Conservation (phyloP, 768 basidiomycete genomes). For the Phylloporus arenicola region DNA sequence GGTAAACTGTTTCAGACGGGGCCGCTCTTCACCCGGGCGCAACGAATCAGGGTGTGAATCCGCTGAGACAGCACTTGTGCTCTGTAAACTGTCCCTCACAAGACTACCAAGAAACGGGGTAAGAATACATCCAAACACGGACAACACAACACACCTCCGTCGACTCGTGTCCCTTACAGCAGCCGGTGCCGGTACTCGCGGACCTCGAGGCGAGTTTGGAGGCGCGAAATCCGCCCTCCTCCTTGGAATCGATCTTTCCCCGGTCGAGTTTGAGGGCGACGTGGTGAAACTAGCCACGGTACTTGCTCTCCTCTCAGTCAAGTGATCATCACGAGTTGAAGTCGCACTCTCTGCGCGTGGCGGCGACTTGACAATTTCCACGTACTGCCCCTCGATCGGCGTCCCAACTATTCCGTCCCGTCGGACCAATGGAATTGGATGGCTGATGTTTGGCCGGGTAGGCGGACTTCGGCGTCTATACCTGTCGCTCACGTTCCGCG, state of each 20-base stretch:
- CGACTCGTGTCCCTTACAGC: slow-evolving; percentile 20
- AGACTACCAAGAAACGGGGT: slow-evolving; percentile 28
- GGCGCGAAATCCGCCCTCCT: slow-evolving; percentile 65
- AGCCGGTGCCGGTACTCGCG: slow-evolving; percentile 19
- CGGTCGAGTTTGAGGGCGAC: slow-evolving; percentile 64
- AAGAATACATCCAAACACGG: slow-evolving; percentile 17
- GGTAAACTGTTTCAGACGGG: slow-evolving; percentile 69
- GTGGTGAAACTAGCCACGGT: slow-evolving; percentile 44
- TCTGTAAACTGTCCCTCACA: slow-evolving; percentile 50
- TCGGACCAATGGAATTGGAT: slow-evolving; percentile 43
- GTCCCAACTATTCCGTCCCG: slow-evolving; percentile 15
- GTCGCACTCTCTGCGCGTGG: slow-evolving; percentile 21
- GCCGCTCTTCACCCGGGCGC: slow-evolving; percentile 35
- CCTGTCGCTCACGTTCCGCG: slow-evolving; percentile 64
- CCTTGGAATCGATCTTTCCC: slow-evolving; percentile 58
- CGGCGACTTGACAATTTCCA: slow-evolving; percentile 24
- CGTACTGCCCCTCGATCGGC: slow-evolving; percentile 31
- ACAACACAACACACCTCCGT: slow-evolving; percentile 16
- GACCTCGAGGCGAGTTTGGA: slow-evolving; percentile 43
- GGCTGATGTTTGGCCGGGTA: slow-evolving; percentile 50
- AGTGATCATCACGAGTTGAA: slow-evolving; percentile 38
- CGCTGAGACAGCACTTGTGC: slow-evolving; percentile 34
- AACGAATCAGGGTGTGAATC: slow-evolving; percentile 30
- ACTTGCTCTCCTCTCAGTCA: slow-evolving; percentile 28
- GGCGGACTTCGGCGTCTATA: slow-evolving; percentile 37